Evolutionary conservation across 257 asterid genomes (phyloP).

Genomic region (Salvia miltiorrhiza): DNA sequence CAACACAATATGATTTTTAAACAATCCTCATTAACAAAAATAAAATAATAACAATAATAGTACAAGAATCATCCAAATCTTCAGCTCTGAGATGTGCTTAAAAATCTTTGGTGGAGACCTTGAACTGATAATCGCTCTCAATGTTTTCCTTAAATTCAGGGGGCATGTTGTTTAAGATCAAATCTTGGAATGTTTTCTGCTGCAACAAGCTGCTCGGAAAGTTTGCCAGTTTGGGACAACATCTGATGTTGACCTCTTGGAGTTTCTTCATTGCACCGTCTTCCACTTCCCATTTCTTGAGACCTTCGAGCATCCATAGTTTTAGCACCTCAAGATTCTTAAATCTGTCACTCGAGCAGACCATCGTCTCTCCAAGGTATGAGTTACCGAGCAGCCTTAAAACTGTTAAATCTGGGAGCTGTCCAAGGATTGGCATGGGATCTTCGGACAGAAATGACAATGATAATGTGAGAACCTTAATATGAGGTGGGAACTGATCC

Average conservation of each 20-base stretch:
- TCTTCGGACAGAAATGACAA: background rate
- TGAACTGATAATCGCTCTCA: background rate
- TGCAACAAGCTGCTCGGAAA: constrained; percentile 9
- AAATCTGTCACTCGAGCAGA: constrained; percentile 10
- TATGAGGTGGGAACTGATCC: constrained; percentile 11
- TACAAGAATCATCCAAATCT: background rate
- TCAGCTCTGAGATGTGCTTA: background rate
- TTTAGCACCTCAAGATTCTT: constrained; percentile 18
- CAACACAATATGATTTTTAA: too few relatives aligned
- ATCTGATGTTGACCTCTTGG: constrained; percentile 23
- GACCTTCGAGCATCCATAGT: constrained; percentile 17
- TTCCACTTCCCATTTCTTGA: constrained; percentile 17
- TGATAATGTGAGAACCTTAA: constrained; percentile 24
- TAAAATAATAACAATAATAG: background rate
- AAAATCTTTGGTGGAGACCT: constrained; percentile 2
- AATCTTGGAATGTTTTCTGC: constrained; percentile 15
- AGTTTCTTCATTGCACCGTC: constrained; percentile 22
- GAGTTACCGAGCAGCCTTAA: constrained; percentile 19
- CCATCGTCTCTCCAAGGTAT: background rate
- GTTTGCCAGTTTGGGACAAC: constrained; percentile 3
- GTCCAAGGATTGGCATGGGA: constrained; percentile 24
- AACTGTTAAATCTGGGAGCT: constrained; percentile 11
- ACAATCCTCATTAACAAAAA: background rate
- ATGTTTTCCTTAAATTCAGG: background rate
- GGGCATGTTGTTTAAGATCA: constrained; percentile 22